Evolutionary conservation across 345 rosid genomes (phyloP).

Genomic region (Gossypium ekmanianum): DNA sequence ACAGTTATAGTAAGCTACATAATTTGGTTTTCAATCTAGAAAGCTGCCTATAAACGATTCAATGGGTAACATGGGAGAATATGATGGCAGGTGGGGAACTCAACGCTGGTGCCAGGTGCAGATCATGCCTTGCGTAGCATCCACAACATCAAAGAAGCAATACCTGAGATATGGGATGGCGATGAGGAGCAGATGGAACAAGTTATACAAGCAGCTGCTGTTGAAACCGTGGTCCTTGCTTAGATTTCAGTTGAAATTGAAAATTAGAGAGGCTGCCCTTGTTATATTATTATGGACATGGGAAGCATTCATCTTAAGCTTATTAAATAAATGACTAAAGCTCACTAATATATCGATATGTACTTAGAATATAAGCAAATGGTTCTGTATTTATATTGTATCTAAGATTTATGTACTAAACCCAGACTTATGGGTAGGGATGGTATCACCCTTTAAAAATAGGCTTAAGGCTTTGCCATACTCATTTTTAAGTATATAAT

Average conservation of each 20-base stretch:
- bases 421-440: background rate
- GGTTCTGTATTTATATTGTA: background rate
- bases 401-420: background rate
- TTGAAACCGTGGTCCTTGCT: conserved; percentile 63
- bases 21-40: background rate
- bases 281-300: background rate
- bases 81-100: conserved; percentile 64
- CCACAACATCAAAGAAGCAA: conserved; percentile 78
- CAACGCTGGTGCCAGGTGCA: conserved; percentile 59
- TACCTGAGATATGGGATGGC: conserved; percentile 75
- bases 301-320: conserved; percentile 9
- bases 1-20: conserved; percentile 59
- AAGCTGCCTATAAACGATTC: background rate
- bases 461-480: no score
- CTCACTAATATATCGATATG: background rate
- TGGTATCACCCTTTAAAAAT: no score
- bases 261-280: conserved; percentile 3
- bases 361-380: conserved; percentile 2
- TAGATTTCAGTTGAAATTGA: conserved; percentile 24
- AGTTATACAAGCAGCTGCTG: conserved; percentile 47
- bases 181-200: conserved; percentile 53
- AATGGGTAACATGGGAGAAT: background rate
- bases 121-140: conserved; percentile 72
- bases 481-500: no score
- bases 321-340: background rate